phyloP scores from a whole-genome alignment of 441 rosid genomes.

The Brassica balearica region DNA sequence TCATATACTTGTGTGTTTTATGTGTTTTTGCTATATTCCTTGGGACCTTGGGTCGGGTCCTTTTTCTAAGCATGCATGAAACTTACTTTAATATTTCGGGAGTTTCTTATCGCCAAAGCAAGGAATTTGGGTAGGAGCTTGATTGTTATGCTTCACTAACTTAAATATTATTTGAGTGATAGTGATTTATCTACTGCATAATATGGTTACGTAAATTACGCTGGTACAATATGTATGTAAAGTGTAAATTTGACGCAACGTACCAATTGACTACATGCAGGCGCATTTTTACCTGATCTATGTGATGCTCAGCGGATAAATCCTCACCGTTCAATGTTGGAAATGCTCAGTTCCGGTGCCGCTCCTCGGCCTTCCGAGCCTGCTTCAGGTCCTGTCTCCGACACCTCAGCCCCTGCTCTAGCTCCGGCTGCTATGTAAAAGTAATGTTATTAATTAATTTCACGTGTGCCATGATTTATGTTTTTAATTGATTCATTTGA shows the following conservation, averaged over 20 bases:
- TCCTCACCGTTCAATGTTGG: constrained; percentile 81
- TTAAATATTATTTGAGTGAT: not conserved
- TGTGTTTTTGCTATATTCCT: constrained; percentile 2
- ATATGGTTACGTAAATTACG: constrained; percentile 4
- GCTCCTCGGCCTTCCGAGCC: constrained; percentile 53
- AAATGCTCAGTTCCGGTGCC: constrained; percentile 68
- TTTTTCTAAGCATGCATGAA: not conserved
- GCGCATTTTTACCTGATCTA: too few species aligned
- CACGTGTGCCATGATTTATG: too few species aligned
- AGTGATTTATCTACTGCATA: not conserved
- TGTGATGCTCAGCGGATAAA: constrained; percentile 52
- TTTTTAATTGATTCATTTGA: too few species aligned
- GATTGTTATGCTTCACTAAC: constrained; percentile 33
- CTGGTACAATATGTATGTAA: constrained; percentile 3
- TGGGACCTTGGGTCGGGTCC: not conserved
- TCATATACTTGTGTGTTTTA: not conserved
- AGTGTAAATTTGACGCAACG: constrained; percentile 15
- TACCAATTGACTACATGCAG: too few species aligned
- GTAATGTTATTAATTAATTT: too few species aligned
- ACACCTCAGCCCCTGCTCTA: constrained; percentile 17
- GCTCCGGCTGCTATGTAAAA: constrained; percentile 41
- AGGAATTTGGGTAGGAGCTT: constrained; percentile 26
- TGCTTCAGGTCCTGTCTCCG: constrained; percentile 6
- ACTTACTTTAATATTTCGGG: constrained; percentile 4
- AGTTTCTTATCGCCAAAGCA: constrained; percentile 37